Conservation (phyloP, 2,329 filamentous ascomycete species). For the Talaromyces sp. region DNA sequence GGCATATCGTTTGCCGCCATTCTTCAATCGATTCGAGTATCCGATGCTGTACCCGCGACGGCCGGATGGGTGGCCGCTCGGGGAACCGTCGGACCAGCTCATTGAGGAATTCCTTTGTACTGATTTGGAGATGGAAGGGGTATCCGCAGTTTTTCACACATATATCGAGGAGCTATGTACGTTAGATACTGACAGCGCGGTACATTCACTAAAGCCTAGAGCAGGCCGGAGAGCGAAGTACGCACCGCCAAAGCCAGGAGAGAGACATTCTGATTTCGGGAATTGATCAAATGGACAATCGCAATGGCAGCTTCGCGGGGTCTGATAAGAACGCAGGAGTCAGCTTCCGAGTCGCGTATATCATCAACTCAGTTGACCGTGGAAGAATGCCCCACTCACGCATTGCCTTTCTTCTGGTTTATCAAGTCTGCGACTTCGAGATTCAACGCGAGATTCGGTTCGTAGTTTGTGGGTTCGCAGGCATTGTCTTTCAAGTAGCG, state of each 20-base stretch:
- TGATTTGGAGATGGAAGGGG: slow-evolving; percentile 96
- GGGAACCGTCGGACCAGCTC: slow-evolving; percentile 95
- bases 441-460: slow-evolving; percentile 93
- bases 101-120: slow-evolving; percentile 98
- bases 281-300: slow-evolving; percentile 93
- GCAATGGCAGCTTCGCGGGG: slow-evolving; percentile 91
- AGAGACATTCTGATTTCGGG: slow-evolving; percentile 93
- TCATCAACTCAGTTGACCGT: neutral
- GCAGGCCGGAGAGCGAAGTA: slow-evolving; percentile 21
- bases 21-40: slow-evolving; percentile 97
- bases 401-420: slow-evolving; percentile 94
- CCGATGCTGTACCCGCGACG: slow-evolving; percentile 82
- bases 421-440: slow-evolving; percentile 95
- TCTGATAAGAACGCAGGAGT: slow-evolving; percentile 24
- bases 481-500: slow-evolving; percentile 63
- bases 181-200: neutral
- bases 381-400: slow-evolving; percentile 47
- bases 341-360: neutral
- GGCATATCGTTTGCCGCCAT: slow-evolving; percentile 97
- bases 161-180: slow-evolving; percentile 76
- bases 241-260: slow-evolving; percentile 74
- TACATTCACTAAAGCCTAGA: neutral
- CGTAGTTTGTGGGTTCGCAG: slow-evolving; percentile 95
- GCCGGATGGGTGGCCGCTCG: slow-evolving; percentile 81
- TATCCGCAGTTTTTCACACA: slow-evolving; percentile 99